Percentiles rank a stretch among this genome's conserved stretches.
Conservation (phyloP, 2,329 filamentous ascomycete genomes). For the Talaromyces sp. region DNA sequence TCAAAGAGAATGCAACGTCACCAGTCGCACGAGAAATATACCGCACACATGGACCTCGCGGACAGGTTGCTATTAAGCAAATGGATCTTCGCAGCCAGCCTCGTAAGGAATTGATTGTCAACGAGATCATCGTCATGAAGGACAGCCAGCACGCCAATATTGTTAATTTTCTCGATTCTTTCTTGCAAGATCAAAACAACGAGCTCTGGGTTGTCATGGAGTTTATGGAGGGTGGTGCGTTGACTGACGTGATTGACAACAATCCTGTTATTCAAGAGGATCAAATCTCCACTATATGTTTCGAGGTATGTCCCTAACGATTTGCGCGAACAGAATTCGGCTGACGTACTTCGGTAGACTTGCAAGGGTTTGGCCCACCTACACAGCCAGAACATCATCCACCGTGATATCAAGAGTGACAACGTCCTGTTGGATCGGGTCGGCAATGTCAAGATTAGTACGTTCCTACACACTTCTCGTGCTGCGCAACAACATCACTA, state of each 20-base stretch:
- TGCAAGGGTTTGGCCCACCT: slow-evolving; percentile 93
- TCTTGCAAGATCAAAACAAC: slow-evolving; percentile 87
- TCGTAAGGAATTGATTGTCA: slow-evolving; percentile 95
- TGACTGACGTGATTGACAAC: slow-evolving; percentile 99
- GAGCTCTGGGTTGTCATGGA: slow-evolving; percentile 99
- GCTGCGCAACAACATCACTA: not conserved
- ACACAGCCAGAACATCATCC: slow-evolving; percentile 94
- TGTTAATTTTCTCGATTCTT: slow-evolving; percentile 97
- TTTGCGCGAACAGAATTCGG: not conserved
- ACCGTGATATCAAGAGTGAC: slow-evolving; percentile 98
- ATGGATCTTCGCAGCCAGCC: slow-evolving; percentile 98
- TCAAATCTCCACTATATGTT: slow-evolving; percentile 95
- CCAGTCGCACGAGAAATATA: slow-evolving; percentile 72
- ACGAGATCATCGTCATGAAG: slow-evolving; percentile 99
- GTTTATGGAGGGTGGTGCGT: slow-evolving; percentile 96
- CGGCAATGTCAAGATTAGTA: slow-evolving; percentile 97
- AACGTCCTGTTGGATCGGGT: slow-evolving; percentile 92
- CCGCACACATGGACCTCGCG: slow-evolving; percentile 71
- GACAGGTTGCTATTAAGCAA: slow-evolving; percentile 97
- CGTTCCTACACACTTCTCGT: slow-evolving; percentile 38
- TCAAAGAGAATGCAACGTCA: slow-evolving; percentile 86
- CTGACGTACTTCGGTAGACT: slow-evolving; percentile 57
- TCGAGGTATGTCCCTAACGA: slow-evolving; percentile 64
- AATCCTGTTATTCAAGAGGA: slow-evolving; percentile 91
- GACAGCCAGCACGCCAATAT: slow-evolving; percentile 98